Evolutionary conservation across 2,329 filamentous ascomycete genomes (phyloP).

Genomic region (Penicillium carneum): DNA sequence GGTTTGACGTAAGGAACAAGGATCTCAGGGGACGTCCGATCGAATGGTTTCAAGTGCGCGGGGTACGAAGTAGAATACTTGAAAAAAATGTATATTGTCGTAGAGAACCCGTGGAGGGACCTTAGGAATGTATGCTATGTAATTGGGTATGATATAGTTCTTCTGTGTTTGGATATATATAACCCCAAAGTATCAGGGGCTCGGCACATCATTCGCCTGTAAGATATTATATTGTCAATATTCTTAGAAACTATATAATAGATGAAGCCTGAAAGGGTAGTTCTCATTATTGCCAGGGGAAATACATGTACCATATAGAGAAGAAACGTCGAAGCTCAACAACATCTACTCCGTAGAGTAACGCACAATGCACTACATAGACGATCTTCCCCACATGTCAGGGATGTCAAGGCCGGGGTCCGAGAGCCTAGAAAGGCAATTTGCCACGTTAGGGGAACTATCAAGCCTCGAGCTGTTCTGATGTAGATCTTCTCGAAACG

Average conservation of each 20-base stretch:
- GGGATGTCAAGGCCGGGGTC: conserved; percentile 4
- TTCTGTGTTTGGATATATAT: neutral
- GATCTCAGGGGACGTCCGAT: neutral
- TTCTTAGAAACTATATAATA: neutral
- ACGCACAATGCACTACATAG: neutral
- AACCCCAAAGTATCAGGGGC: neutral
- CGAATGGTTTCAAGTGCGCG: conserved; percentile 11
- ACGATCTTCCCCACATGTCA: conserved; percentile 5
- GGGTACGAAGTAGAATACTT: neutral
- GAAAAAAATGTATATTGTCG: conserved; percentile 3
- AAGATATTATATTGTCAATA: neutral
- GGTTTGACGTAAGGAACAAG: conserved; percentile 7
- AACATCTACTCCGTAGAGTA: neutral
- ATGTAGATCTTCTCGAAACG: too few species aligned
- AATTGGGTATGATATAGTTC: neutral
- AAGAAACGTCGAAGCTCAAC: neutral
- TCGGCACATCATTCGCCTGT: neutral
- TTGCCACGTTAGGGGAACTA: neutral
- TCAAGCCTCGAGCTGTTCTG: neutral
- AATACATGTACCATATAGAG: neutral
- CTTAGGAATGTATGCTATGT: neutral
- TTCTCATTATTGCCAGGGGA: neutral
- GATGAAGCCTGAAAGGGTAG: neutral
- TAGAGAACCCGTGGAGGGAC: neutral
- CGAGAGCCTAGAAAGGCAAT: conserved; percentile 5